Percentiles rank a stretch among this genome's conserved stretches.
Evolutionary conservation across 2,329 filamentous ascomycete genomes (phyloP).

Genomic region (Chalaropsis ovoidea): DNA sequence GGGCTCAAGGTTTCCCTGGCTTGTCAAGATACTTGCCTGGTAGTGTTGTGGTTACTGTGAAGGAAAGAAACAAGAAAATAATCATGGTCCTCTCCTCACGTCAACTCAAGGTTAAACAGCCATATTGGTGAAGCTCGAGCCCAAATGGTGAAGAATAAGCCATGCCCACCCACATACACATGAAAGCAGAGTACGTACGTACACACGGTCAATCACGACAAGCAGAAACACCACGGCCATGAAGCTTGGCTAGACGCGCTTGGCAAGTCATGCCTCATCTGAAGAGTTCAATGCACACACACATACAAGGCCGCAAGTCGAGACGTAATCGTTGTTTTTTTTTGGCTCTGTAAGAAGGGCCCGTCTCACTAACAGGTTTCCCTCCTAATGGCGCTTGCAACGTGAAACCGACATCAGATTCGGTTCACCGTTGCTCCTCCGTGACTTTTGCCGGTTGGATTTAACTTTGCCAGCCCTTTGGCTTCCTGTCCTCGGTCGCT

Average conservation of each 20-base stretch:
- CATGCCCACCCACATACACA: no score
- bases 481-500: not conserved
- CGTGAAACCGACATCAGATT: constrained; percentile 8
- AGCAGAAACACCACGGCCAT: not conserved
- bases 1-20: constrained; percentile 13
- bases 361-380: not conserved
- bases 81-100: no score
- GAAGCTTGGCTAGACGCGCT: not conserved
- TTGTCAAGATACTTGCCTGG: not conserved
- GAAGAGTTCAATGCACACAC: not conserved
- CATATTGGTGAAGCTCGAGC: not conserved
- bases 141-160: not conserved
- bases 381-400: not conserved
- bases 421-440: not conserved
- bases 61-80: not conserved
- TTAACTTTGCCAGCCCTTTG: not conserved
- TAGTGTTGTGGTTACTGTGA: not conserved
- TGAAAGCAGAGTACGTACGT: no score
- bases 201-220: not conserved
- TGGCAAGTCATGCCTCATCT: constrained; percentile 5
- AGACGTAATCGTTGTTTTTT: constrained; percentile 4
- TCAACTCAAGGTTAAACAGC: not conserved
- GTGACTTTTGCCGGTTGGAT: no score
- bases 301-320: not conserved
- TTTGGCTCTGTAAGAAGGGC: not conserved